Evolutionary conservation across 768 basidiomycete genomes (phyloP).

Genomic region (Leccinum aurantiacum): DNA sequence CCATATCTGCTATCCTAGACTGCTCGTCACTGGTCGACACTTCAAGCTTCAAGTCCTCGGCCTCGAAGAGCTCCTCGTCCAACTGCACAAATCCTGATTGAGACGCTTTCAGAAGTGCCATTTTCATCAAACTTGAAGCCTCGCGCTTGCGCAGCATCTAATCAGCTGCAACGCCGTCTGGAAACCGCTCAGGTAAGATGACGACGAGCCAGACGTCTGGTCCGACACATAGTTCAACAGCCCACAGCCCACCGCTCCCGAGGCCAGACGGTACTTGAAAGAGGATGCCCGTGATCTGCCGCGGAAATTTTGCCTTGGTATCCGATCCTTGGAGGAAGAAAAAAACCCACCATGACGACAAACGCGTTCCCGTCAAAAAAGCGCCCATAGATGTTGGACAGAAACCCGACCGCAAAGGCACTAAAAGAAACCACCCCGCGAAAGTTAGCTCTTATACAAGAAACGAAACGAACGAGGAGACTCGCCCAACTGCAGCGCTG

Average conservation of each 20-base stretch:
- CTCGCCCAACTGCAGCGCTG: constrained; percentile 69
- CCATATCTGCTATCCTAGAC: constrained; percentile 62
- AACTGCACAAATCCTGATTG: constrained; percentile 74
- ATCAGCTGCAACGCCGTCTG: constrained; percentile 74
- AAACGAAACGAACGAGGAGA: constrained; percentile 3
- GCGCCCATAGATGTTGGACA: constrained; percentile 76
- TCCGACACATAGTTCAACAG: constrained; percentile 66
- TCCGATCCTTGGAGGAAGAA: background rate
- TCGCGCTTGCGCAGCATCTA: constrained; percentile 70
- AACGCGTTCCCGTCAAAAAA: constrained; percentile 75
- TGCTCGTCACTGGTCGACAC: constrained; percentile 41
- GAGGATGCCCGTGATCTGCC: constrained; percentile 69
- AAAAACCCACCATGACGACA: constrained; percentile 67
- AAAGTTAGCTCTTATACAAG: background rate
- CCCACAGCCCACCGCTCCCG: constrained; percentile 76
- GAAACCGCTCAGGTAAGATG: constrained; percentile 69
- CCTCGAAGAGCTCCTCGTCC: constrained; percentile 49
- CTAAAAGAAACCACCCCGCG: constrained; percentile 29
- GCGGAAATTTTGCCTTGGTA: background rate
- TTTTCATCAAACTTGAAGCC: constrained; percentile 69
- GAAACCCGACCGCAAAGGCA: constrained; percentile 77
- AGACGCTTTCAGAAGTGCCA: constrained; percentile 71
- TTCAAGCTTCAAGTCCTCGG: constrained; percentile 35
- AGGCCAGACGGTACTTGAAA: constrained; percentile 86
- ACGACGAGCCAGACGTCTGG: constrained; percentile 49